Evolutionary conservation across 169 alveolate species (phyloP).

Genomic region (Cryptosporidium baileyi): DNA sequence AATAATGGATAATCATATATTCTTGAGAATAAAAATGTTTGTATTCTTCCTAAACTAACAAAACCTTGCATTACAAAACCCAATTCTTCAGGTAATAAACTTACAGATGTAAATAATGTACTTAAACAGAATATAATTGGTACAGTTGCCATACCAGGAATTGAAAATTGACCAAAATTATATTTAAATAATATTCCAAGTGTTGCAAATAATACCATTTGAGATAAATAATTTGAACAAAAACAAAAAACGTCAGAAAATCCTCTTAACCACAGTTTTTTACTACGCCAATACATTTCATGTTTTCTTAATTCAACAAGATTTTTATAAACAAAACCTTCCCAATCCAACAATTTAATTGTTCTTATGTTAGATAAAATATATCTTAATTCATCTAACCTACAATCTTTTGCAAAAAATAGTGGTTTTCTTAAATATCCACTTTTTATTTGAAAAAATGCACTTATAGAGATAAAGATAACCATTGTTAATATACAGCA

Average conservation of each 20-base stretch:
- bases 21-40: conserved; percentile 32
- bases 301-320: conserved; percentile 27
- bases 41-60: conserved; percentile 49
- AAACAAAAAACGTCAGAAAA: conserved; percentile 20
- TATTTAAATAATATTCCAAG: conserved; percentile 37
- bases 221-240: conserved; percentile 28
- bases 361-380: conserved; percentile 45
- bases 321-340: conserved; percentile 32
- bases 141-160: conserved; percentile 55
- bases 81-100: conserved; percentile 52
- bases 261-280: background rate
- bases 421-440: conserved; percentile 61
- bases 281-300: conserved; percentile 51
- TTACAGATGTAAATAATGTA: conserved; percentile 38
- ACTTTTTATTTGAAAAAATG: conserved; percentile 13
- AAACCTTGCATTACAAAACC: conserved; percentile 43
- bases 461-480: conserved; percentile 10
- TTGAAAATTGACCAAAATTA: conserved; percentile 20
- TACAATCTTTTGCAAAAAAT: conserved; percentile 31
- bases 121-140: conserved; percentile 40
- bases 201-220: conserved; percentile 12
- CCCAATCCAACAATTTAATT: conserved; percentile 63
- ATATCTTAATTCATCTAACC: conserved; percentile 47
- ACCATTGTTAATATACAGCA: conserved; percentile 17
- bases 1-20: conserved; percentile 30